Base-by-base conservation (phyloP, 139 green algal genomes). In the Pleodorina starrii region DNA sequence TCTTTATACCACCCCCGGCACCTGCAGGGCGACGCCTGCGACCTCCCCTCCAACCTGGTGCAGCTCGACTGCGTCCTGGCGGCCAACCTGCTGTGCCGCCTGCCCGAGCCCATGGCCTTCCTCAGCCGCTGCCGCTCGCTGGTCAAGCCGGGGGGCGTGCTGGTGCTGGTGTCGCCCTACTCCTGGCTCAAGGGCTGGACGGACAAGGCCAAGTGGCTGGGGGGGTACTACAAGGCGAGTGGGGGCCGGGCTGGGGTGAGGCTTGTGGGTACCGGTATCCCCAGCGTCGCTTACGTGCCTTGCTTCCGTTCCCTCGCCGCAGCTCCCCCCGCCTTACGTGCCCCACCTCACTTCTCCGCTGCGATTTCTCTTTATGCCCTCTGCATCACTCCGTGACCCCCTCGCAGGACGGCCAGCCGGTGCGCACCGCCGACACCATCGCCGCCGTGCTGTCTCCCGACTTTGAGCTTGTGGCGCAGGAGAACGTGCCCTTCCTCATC, bases 81-180 rank as follows among this genome's bases (percentile, higher is more conserved):
- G 5, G 95, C 95, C 86, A 97, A 98, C 91, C 87, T 97, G 63
- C 86, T 98, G 48, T 97, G 95, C 91, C 93, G 96, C 14, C 90
- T 98, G 51, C 93, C 95, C 10, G 91, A 97, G 50, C 96, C 96
- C 3, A 38, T 46, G 19, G n/a, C 29, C 36, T 96, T 97, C 91
- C 76, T 98, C 42, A 27, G 74, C 23, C 78, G 84, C 42, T 85
- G 95, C 72, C 79, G 85, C 19, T 71, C 43, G 5, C 60, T 93
- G 25, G 66, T 97, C 35, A 93, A 92, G 88, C 94, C 92, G 21
- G 95, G 94, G 0, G 96, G 95, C 19, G 87, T 95, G 29, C 80
- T 94, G 59, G 94, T 98, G 66, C 75, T 98, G 27, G 94, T 92
- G 21, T 95, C 91, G 29, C 93, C 96, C 10, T 97, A 96, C 92